A percentile compares a stretch with the other conserved stretches of the same genome.
Conservation (phyloP, 192 early-diverging fungal genomes). For the Coemansia sp. region DNA sequence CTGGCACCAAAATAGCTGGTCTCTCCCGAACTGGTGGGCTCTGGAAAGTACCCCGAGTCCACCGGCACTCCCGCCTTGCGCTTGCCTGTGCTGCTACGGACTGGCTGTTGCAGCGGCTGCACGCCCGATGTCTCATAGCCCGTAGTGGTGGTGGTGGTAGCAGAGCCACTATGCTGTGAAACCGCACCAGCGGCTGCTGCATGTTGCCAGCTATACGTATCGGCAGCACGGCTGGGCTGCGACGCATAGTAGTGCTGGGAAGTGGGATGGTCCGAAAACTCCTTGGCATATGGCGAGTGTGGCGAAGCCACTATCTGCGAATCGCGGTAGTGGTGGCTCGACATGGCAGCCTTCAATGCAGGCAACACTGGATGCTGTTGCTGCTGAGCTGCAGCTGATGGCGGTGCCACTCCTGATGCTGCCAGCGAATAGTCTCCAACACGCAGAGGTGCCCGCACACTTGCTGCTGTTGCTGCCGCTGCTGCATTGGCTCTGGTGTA, state of each 20-base stretch:
- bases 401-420: background rate
- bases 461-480: background rate
- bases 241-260: conserved; percentile 11
- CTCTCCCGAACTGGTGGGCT: conserved; percentile 12
- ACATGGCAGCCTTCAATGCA: conserved; percentile 9
- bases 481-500: conserved; percentile 4
- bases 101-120: conserved; percentile 10
- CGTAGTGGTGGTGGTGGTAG: background rate
- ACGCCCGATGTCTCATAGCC: conserved; percentile 1
- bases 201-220: conserved; percentile 31
- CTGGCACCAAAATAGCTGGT: background rate
- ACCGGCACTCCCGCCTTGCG: conserved; percentile 37
- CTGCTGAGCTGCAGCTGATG: background rate
- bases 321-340: conserved; percentile 30
- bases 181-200: conserved; percentile 10
- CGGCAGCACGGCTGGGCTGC: conserved; percentile 7
- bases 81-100: conserved; percentile 20
- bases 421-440: conserved; percentile 37
- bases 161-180: background rate
- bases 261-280: conserved; percentile 5
- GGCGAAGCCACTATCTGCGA: conserved; percentile 3
- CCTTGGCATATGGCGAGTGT: conserved; percentile 6
- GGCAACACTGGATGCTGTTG: conserved; percentile 9
- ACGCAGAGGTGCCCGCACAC: conserved; percentile 24
- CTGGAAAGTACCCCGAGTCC: conserved; percentile 48